Evolutionary conservation across 2,329 filamentous ascomycete genomes (phyloP).

Genomic region (Hymenoscyphus fraxineus): DNA sequence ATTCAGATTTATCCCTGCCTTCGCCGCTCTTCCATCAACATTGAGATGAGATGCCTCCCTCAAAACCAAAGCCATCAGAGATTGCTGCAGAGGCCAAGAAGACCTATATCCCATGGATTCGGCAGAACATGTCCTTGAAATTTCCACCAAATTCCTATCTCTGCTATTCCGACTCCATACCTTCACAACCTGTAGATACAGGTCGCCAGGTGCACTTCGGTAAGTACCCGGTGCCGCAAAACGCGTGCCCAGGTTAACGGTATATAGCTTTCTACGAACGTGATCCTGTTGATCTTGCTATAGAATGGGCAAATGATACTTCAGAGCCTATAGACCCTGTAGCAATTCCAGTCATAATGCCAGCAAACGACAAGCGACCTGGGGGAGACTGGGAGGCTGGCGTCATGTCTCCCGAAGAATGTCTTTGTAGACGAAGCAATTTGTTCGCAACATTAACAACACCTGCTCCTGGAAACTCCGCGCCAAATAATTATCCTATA

Average conservation of each 20-base stretch:
- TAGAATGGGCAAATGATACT: constrained; percentile 48
- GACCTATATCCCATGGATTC: constrained; percentile 63
- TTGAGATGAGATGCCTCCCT: constrained; percentile 47
- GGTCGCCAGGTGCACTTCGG: constrained; percentile 41
- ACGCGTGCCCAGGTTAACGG: not conserved
- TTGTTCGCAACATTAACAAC: constrained; percentile 65
- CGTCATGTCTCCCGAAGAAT: constrained; percentile 63
- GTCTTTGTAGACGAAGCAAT: constrained; percentile 70
- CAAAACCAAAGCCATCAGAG: constrained; percentile 62
- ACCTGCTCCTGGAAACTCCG: constrained; percentile 48
- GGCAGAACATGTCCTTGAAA: constrained; percentile 49
- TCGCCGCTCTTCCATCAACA: not conserved
- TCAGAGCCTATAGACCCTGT: constrained; percentile 20
- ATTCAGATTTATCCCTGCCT: constrained; percentile 3
- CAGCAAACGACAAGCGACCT: constrained; percentile 69
- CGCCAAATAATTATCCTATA: constrained; percentile 63
- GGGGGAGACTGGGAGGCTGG: constrained; percentile 78
- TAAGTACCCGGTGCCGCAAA: constrained; percentile 24
- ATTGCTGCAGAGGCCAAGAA: constrained; percentile 71
- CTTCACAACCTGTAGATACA: constrained; percentile 14
- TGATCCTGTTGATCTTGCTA: constrained; percentile 58
- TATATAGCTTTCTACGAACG: constrained; percentile 45
- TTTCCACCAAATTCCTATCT: constrained; percentile 59
- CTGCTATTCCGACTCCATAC: constrained; percentile 41
- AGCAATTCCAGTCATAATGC: constrained; percentile 36